Conservation (phyloP, 495 filamentous ascomycete species). For the Patellaria atrata region DNA sequence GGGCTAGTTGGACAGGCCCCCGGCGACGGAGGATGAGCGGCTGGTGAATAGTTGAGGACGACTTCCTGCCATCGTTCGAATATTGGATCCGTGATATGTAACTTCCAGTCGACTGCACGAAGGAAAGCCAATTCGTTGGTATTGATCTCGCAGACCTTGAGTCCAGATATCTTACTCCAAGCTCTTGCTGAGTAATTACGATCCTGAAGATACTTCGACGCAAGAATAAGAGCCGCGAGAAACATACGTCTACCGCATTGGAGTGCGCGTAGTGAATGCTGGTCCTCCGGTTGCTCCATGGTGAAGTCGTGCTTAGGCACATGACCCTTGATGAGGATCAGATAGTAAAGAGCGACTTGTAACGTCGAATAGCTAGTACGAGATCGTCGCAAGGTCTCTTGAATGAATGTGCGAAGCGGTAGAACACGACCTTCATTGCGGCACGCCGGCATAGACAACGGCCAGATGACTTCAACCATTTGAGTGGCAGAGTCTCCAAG, state of each 20-base stretch:
- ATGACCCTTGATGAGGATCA: constrained; percentile 84
- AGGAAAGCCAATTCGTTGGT: constrained; percentile 92
- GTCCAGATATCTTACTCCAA: constrained; percentile 96
- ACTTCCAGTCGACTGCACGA: constrained; percentile 76
- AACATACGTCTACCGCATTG: constrained; percentile 98
- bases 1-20: constrained; percentile 33
- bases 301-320: constrained; percentile 74
- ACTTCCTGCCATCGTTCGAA: constrained; percentile 91
- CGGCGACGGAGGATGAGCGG: constrained; percentile 43
- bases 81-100: constrained; percentile 76
- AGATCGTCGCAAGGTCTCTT: constrained; percentile 88
- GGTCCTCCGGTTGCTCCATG: constrained; percentile 70
- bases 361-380: constrained; percentile 94
- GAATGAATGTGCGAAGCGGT: constrained; percentile 87
- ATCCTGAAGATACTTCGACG: constrained; percentile 95
- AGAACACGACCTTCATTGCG: constrained; percentile 53
- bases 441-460: constrained; percentile 46
- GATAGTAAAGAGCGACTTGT: constrained; percentile 91
- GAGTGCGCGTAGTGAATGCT: constrained; percentile 59
- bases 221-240: constrained; percentile 77
- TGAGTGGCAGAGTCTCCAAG: constrained; percentile 84
- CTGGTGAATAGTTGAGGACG: constrained; percentile 69
- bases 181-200: constrained; percentile 93
- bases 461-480: constrained; percentile 96
- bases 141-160: constrained; percentile 85